A percentile compares a stretch with the other conserved stretches of the same genome.
These are phyloP conservation scores for Aspergillus spinulosporus DNA, from an alignment of 2,329 filamentous ascomycete genomes.

Conservation along the genomic window DNA sequence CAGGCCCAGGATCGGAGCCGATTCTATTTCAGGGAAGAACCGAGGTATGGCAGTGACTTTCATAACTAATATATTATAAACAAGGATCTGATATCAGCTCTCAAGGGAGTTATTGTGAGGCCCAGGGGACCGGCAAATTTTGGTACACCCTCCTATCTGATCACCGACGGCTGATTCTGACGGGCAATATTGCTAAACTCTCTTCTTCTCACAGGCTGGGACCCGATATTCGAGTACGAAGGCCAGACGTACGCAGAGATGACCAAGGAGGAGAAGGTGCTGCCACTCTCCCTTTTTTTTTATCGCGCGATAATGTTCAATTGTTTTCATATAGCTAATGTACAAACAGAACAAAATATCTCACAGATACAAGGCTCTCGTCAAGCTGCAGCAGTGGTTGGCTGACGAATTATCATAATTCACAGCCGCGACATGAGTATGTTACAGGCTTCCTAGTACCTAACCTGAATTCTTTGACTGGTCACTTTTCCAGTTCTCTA, in stretches of 20 bases:
- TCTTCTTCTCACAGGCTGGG: constrained; percentile 68
- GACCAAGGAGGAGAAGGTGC: constrained; percentile 85
- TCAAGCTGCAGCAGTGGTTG: constrained; percentile 83
- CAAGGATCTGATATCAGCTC: constrained; percentile 7
- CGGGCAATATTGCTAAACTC: background rate
- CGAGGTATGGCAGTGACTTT: constrained; percentile 54
- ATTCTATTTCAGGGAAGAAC: constrained; percentile 91
- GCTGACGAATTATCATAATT: constrained; percentile 42
- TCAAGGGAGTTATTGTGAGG: constrained; percentile 75
- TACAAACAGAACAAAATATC: constrained; percentile 73
- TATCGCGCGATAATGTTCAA: too few species aligned
- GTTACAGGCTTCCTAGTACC: constrained; percentile 9
- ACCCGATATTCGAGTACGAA: constrained; percentile 91
- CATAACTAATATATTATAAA: background rate
- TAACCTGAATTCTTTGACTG: constrained; percentile 32
- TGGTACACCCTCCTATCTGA: constrained; percentile 56
- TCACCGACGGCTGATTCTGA: background rate
- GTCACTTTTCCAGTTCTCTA: constrained; percentile 74
- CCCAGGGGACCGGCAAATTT: constrained; percentile 78
- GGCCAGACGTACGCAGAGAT: constrained; percentile 95
- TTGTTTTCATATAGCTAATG: constrained; percentile 20
- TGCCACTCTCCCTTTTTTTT: background rate
- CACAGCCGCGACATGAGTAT: background rate
- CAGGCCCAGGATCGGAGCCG: constrained; percentile 79
- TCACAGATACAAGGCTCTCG: constrained; percentile 82